These are phyloP conservation scores for Populus davidiana DNA, from an alignment of 345 rosid genomes.

Conservation along the genomic window DNA sequence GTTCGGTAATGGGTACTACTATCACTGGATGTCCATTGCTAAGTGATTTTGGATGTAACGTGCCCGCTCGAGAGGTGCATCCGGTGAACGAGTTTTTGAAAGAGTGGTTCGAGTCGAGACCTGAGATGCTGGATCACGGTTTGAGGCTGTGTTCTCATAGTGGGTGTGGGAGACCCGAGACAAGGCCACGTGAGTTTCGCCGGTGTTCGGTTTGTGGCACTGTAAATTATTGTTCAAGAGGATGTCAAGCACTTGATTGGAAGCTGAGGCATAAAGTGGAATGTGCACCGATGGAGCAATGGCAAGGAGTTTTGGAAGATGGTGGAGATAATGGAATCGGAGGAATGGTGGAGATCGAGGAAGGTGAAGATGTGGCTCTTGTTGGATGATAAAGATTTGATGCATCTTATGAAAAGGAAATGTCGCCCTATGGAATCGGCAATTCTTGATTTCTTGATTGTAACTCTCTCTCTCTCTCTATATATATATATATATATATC, in stretches of 20 bases:
- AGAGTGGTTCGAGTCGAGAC: slow-evolving; percentile 55
- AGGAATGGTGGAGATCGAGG: slow-evolving; percentile 30
- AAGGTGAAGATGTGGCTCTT: slow-evolving; percentile 10
- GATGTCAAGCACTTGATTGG: slow-evolving; percentile 95
- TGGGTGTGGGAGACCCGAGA: slow-evolving; percentile 79
- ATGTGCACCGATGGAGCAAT: slow-evolving; percentile 53
- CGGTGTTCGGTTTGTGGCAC: slow-evolving; percentile 80
- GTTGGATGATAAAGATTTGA: background rate
- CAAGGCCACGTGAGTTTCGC: slow-evolving; percentile 72
- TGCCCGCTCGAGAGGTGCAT: slow-evolving; percentile 41
- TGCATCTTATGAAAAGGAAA: background rate
- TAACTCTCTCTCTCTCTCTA: background rate
- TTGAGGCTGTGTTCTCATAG: slow-evolving; percentile 46
- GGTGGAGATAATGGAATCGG: slow-evolving; percentile 25
- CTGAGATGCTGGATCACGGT: slow-evolving; percentile 9
- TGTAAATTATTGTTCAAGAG: slow-evolving; percentile 88
- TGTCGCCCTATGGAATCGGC: background rate
- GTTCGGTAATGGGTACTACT: background rate
- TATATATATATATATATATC: no score
- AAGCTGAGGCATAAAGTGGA: slow-evolving; percentile 66
- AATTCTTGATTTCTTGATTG: background rate
- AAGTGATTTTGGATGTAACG: slow-evolving; percentile 40
- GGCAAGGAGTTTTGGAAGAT: slow-evolving; percentile 34
- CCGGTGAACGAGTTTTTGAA: slow-evolving; percentile 53
- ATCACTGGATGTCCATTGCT: slow-evolving; percentile 21